Percentiles rank a stretch among this genome's conserved stretches.
Evolutionary conservation across 345 rosid species (phyloP).

Genomic region (Arabis alpina): DNA sequence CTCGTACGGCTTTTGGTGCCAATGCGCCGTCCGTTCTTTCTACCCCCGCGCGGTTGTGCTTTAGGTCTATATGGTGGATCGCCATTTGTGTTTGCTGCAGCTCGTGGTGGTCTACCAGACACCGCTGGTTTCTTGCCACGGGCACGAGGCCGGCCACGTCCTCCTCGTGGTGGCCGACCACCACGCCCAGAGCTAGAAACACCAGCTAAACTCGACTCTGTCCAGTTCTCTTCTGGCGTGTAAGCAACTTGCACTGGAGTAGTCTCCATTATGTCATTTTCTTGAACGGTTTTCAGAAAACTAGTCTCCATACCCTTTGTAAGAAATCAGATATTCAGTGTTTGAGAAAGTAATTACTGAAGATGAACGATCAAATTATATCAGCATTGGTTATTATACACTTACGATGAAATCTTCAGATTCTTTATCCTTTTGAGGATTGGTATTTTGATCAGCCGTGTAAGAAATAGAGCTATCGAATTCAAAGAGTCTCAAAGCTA

Average conservation of each 20-base stretch:
- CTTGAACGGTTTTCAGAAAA: conserved; percentile 45
- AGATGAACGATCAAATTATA: background rate
- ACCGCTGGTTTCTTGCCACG: conserved; percentile 55
- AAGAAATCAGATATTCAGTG: conserved; percentile 6
- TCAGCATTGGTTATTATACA: background rate
- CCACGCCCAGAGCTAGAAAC: conserved; percentile 48
- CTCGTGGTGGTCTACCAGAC: conserved; percentile 54
- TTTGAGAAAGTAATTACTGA: background rate
- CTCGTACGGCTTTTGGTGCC: conserved; percentile 51
- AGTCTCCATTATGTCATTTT: conserved; percentile 36
- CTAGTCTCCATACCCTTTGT: conserved; percentile 40
- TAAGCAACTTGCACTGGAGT: conserved; percentile 44
- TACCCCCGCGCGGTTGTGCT: conserved; percentile 58
- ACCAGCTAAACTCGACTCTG: conserved; percentile 43
- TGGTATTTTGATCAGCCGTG: conserved; percentile 51
- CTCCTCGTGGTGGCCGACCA: conserved; percentile 54
- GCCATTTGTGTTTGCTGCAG: conserved; percentile 29
- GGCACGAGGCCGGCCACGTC: conserved; percentile 51
- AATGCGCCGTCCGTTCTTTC: conserved; percentile 60
- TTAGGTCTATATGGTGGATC: conserved; percentile 45
- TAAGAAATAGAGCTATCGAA: conserved; percentile 65
- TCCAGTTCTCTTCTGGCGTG: conserved; percentile 59
- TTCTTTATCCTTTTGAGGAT: conserved; percentile 53
- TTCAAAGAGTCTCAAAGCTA: conserved; percentile 69
- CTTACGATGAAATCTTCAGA: conserved; percentile 58